Evolutionary conservation across 2,329 filamentous ascomycete species (phyloP).

Genomic region (Talaromyces pinophilus): DNA sequence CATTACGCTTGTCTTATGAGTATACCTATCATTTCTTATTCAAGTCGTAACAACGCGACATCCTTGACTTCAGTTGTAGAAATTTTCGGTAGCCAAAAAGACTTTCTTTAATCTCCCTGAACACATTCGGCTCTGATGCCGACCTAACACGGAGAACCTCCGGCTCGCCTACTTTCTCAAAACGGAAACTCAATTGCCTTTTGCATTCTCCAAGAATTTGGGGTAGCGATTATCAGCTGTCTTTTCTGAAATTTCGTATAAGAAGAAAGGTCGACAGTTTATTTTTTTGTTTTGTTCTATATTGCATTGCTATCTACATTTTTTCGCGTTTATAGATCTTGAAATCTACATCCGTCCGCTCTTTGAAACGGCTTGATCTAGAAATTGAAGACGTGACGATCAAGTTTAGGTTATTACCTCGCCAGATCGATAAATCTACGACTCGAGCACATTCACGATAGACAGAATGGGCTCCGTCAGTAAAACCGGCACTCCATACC

Average conservation of each 20-base stretch:
- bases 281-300: background rate
- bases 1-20: background rate
- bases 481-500: slow-evolving; percentile 27
- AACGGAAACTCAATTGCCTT: background rate
- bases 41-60: too few species aligned
- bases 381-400: background rate
- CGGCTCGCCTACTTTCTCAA: slow-evolving; percentile 7
- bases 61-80: background rate
- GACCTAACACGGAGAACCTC: background rate
- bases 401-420: background rate
- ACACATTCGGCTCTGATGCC: background rate
- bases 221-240: background rate
- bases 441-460: background rate
- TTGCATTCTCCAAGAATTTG: background rate
- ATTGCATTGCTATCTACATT: background rate
- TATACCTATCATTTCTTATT: too few species aligned
- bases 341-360: background rate
- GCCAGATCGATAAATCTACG: background rate
- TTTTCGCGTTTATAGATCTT: background rate
- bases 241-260: background rate
- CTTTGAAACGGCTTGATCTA: background rate
- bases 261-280: background rate
- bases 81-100: background rate
- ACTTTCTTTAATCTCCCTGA: slow-evolving; percentile 27
- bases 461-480: slow-evolving; percentile 15